phyloP scores from a whole-genome alignment of 768 basidiomycete genomes.

The Gloeopeniophorella convolvens region DNA sequence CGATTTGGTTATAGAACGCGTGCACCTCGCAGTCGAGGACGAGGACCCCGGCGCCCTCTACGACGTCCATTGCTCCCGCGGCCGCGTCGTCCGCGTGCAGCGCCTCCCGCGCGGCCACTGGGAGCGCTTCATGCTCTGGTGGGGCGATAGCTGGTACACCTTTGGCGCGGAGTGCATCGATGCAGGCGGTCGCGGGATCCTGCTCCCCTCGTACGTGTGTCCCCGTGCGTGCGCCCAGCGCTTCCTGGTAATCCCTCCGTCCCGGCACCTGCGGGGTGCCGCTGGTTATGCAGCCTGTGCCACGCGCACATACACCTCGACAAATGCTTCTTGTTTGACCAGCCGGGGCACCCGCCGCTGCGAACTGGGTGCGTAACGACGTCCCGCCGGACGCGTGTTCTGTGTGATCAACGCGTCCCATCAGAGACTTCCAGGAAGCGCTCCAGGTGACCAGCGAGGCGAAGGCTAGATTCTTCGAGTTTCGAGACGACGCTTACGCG shows the following conservation, averaged over 20 bases:
- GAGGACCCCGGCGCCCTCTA: slow-evolving; percentile 16
- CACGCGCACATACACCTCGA: slow-evolving; percentile 64
- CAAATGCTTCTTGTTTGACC: slow-evolving; percentile 59
- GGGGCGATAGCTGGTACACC: too few species aligned
- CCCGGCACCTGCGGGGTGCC: too few species aligned
- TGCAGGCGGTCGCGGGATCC: too few species aligned
- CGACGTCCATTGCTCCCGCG: slow-evolving; percentile 19
- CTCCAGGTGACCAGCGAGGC: slow-evolving; percentile 44
- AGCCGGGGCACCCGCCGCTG: slow-evolving; percentile 39
- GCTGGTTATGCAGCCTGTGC: slow-evolving; percentile 47
- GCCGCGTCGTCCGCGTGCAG: slow-evolving; percentile 8
- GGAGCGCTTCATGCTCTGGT: too few species aligned
- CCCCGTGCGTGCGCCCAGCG: too few species aligned
- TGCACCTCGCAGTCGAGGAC: slow-evolving; percentile 17
- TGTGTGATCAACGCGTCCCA: neutral
- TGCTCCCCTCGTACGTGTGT: too few species aligned
- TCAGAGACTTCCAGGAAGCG: slow-evolving; percentile 52
- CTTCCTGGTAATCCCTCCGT: too few species aligned
- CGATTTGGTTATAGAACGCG: slow-evolving; percentile 22
- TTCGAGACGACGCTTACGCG: slow-evolving; percentile 39
- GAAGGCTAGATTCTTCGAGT: slow-evolving; percentile 42
- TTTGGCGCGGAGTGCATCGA: neutral
- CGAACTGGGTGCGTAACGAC: slow-evolving; percentile 40
- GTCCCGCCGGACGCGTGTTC: too few species aligned
- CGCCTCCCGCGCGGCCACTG: slow-evolving; percentile 17